These are phyloP conservation scores for Fusarium newnesense DNA, from an alignment of 2,329 filamentous ascomycete species.

Conservation along the genomic window DNA sequence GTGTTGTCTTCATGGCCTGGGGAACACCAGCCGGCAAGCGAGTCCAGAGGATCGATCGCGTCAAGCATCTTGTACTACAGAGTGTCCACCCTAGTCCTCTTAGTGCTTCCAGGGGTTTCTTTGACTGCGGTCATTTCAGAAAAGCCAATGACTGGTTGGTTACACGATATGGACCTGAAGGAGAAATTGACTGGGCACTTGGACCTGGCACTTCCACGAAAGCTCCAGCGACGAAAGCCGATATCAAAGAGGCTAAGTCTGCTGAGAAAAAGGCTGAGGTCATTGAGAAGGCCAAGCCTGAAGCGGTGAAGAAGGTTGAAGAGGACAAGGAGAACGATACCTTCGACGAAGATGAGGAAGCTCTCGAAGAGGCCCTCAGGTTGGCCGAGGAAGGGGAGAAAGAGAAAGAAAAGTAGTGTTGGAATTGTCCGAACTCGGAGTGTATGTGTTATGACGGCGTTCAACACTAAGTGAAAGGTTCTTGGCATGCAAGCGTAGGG, in stretches of 20 bases:
- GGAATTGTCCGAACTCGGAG: slow-evolving; percentile 4
- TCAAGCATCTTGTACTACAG: slow-evolving; percentile 83
- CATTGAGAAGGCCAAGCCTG: slow-evolving; percentile 35
- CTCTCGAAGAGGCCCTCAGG: slow-evolving; percentile 50
- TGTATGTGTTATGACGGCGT: slow-evolving; percentile 32
- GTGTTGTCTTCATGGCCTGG: slow-evolving; percentile 97
- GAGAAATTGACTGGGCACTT: slow-evolving; percentile 86
- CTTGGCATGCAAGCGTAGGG: slow-evolving; percentile 6
- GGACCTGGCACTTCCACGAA: slow-evolving; percentile 51
- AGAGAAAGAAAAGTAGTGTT: slow-evolving; percentile 30
- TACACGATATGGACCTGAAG: slow-evolving; percentile 80
- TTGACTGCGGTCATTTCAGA: slow-evolving; percentile 83
- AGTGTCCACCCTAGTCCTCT: slow-evolving; percentile 94
- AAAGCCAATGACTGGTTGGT: slow-evolving; percentile 87
- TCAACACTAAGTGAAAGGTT: slow-evolving; percentile 20
- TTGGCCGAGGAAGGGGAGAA: slow-evolving; percentile 45
- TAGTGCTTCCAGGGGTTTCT: slow-evolving; percentile 84
- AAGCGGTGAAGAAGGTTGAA: slow-evolving; percentile 21
- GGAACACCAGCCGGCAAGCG: slow-evolving; percentile 85
- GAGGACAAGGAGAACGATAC: slow-evolving; percentile 45
- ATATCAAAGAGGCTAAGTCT: slow-evolving; percentile 36
- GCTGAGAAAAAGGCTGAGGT: slow-evolving; percentile 43
- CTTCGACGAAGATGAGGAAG: slow-evolving; percentile 49
- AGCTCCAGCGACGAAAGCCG: slow-evolving; percentile 34
- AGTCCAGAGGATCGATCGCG: slow-evolving; percentile 76